Evolutionary conservation across 139 green algal genomes (phyloP).

Genomic region (Tetraselmis chui): DNA sequence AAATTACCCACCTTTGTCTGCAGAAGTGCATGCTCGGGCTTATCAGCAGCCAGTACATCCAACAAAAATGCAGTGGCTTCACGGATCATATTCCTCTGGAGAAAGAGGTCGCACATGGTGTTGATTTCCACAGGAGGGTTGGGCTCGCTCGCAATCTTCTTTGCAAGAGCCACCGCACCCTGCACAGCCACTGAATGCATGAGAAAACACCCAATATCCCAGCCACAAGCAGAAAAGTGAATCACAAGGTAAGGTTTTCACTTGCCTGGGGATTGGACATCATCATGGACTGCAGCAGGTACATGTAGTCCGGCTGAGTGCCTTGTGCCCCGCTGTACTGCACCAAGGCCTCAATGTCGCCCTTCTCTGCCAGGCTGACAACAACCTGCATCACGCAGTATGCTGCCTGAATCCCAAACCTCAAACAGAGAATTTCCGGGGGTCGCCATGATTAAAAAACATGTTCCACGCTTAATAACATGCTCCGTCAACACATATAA

Average conservation of each 20-base stretch:
- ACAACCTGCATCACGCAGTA: constrained; percentile 21
- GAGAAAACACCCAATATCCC: too few relatives aligned
- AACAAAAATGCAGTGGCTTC: constrained; percentile 97
- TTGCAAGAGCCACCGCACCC: constrained; percentile 88
- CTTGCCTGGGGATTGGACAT: constrained; percentile 76
- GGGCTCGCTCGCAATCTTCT: constrained; percentile 82
- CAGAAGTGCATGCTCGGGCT: constrained; percentile 77
- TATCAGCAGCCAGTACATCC: constrained; percentile 88
- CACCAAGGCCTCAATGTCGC: constrained; percentile 87
- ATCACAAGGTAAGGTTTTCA: neutral
- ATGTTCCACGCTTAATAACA: too few relatives aligned
- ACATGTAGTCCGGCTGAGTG: constrained; percentile 92
- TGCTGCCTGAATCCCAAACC: too few relatives aligned
- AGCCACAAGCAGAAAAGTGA: too few relatives aligned
- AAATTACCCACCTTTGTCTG: constrained; percentile 78
- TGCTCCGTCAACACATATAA: too few relatives aligned
- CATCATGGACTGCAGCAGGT: constrained; percentile 87
- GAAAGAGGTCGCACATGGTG: constrained; percentile 94
- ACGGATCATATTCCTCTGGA: constrained; percentile 64
- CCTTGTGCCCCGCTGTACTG: constrained; percentile 44
- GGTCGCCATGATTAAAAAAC: too few relatives aligned
- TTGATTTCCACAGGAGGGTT: constrained; percentile 79
- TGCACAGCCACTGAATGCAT: too few relatives aligned
- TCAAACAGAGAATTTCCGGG: too few relatives aligned
- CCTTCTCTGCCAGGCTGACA: constrained; percentile 81